Evolutionary conservation across 495 filamentous ascomycete species (phyloP), one percentile per base, ranked within the genome.

Genomic region (Alectoria sarmentosa): DNA sequence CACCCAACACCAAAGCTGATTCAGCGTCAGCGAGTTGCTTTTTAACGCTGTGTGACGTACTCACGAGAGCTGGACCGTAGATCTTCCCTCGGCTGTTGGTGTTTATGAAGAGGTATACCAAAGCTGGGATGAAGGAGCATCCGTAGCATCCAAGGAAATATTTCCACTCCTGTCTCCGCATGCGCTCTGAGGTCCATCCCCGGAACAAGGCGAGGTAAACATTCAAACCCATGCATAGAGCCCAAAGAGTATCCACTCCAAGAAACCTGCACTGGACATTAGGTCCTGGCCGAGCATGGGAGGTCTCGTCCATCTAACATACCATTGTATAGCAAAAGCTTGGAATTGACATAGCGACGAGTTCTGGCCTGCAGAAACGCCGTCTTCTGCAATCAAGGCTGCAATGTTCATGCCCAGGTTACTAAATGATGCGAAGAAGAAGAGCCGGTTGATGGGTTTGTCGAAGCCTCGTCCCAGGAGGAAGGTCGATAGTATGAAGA

Each of bases 371-470:
- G 67, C 65, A 38, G 69, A 63, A 9, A 83, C 77, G 26, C 82
- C 85, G n/a, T 78, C 80, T 44, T 81, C 79, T 0, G 87, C 84
- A 67, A 93, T 89, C 34, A 95, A 72, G 0, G 90, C 90, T 6
- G 87, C 91, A 21, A 92, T 80, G 73, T 90, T 94, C 59, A 88
- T 86, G 74, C 91, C 78, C 42, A 93, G 79, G 69, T 96, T 96
- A 41, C 90, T 91, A 70, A 91, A 90, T 7, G 87, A 88, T 4
- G 91, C 91, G 71, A 87, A 92, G 73, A 96, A 95, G 14, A 93
- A 84, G 6, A 96, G 78, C 5, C 91, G 83, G 69, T 95, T 95
- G 76, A 96, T 92, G n/a, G 91, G 90, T 75, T 92, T 92, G 65
- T 87, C 83, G 69, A 90, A 89, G 42, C 80, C 76, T 28, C 76